These are phyloP conservation scores for Aspergillus quadricinctus DNA, from an alignment of 2,329 filamentous ascomycete species.

Conservation along the genomic window DNA sequence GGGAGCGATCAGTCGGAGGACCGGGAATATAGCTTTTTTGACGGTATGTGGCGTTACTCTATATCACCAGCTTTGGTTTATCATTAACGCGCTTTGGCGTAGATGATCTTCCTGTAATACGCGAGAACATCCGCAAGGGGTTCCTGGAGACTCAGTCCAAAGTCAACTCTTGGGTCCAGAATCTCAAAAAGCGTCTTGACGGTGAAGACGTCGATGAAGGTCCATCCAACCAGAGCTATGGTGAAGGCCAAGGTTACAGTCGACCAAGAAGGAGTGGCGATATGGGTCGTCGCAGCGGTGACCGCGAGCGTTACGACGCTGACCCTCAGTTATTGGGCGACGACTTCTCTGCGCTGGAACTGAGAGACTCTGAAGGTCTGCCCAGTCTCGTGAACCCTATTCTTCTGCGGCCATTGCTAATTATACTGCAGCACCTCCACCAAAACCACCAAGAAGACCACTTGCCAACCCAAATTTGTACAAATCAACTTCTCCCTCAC, in stretches of 20 bases:
- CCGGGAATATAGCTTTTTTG: conserved; percentile 83
- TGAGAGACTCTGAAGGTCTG: conserved; percentile 58
- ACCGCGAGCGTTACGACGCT: conserved; percentile 89
- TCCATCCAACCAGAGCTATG: conserved; percentile 25
- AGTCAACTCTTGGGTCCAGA: conserved; percentile 89
- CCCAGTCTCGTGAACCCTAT: background rate
- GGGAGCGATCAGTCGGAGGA: conserved; percentile 60
- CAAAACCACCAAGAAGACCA: conserved; percentile 55
- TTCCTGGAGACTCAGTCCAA: conserved; percentile 91
- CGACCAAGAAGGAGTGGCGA: conserved; percentile 60
- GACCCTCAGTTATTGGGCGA: conserved; percentile 87
- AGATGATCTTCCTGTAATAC: conserved; percentile 91
- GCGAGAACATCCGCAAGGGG: conserved; percentile 87
- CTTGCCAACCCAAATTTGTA: conserved; percentile 75
- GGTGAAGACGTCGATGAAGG: conserved; percentile 72
- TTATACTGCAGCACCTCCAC: conserved; percentile 45
- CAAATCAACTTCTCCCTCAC: conserved; percentile 61
- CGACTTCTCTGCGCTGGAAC: conserved; percentile 69
- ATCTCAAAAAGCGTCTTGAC: conserved; percentile 87
- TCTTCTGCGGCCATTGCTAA: conserved; percentile 1
- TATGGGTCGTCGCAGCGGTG: conserved; percentile 67
- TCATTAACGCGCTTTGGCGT: conserved; percentile 12
- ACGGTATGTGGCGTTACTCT: conserved; percentile 47
- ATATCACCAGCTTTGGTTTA: background rate
- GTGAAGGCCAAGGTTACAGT: conserved; percentile 35